phyloP scores from a whole-genome alignment of 140 eudicot species.

The Ambrosia hybrid region DNA sequence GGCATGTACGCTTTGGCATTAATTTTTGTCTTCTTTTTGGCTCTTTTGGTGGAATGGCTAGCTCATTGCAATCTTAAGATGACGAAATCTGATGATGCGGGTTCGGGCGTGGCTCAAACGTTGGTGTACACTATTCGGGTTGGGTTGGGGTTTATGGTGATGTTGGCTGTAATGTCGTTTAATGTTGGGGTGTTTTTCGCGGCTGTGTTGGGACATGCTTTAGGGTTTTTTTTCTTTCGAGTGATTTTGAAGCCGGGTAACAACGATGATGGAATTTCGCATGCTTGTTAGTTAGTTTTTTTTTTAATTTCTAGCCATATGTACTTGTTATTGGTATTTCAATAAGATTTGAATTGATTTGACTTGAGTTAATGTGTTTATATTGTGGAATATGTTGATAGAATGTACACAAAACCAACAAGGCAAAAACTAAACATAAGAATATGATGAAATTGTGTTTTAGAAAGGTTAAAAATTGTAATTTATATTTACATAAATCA shows the following conservation, averaged over 20 bases:
- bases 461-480: neutral
- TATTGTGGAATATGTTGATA: neutral
- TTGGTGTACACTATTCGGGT: conserved; percentile 37
- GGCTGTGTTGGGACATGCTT: conserved; percentile 41
- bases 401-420: neutral
- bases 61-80: conserved; percentile 27
- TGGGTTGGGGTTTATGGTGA: conserved; percentile 43
- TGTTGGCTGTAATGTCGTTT: conserved; percentile 56
- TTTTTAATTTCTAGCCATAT: neutral
- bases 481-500: neutral
- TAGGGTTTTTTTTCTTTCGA: conserved; percentile 50
- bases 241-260: conserved; percentile 24
- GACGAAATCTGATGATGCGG: conserved; percentile 7
- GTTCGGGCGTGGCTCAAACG: conserved; percentile 31
- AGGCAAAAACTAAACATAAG: too few relatives aligned
- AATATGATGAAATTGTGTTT: neutral
- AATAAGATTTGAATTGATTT: neutral
- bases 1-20: conserved; percentile 31
- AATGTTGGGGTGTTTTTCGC: conserved; percentile 46
- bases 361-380: neutral
- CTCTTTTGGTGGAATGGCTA: conserved; percentile 43
- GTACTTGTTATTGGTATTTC: neutral
- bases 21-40: conserved; percentile 31
- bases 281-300: conserved; percentile 22
- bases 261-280: conserved; percentile 22